Conservation (phyloP, 345 rosid genomes). For the Cochlearia excelsa region DNA sequence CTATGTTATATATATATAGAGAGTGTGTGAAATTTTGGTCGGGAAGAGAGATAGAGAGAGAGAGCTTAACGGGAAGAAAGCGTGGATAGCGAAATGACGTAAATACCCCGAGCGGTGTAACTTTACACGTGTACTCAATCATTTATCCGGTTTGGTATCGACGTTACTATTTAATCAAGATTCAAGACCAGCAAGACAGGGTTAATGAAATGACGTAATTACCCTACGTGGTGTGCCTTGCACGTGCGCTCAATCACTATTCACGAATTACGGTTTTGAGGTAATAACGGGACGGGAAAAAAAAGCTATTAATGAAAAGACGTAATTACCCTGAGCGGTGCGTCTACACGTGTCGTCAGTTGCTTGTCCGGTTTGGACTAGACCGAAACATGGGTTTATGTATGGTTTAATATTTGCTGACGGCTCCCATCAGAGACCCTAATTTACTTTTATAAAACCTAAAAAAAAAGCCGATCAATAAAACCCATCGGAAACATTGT, state of each 20-base stretch:
- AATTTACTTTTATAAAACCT: constrained; percentile 19
- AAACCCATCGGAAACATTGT: constrained; percentile 17
- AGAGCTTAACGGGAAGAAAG: constrained; percentile 37
- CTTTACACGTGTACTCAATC: constrained; percentile 32
- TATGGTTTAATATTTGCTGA: no score
- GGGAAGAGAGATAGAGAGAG: constrained; percentile 15
- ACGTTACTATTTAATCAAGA: no score
- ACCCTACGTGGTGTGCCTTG: no score
- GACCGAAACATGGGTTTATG: no score
- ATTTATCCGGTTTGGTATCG: constrained; percentile 13
- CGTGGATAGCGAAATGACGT: background rate
- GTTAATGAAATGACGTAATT: no score
- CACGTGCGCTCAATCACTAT: no score
- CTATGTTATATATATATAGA: no score
- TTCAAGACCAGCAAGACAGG: no score
- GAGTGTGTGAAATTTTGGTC: constrained; percentile 23
- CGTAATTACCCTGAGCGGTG: background rate
- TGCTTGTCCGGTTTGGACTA: no score
- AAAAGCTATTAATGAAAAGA: background rate
- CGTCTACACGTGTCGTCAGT: no score
- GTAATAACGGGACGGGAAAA: no score
- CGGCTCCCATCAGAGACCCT: constrained; percentile 16
- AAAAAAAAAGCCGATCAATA: constrained; percentile 20
- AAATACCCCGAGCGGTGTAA: constrained; percentile 16
- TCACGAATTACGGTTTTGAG: no score